These are phyloP conservation scores for Phellopilus nigrolimitatus DNA, from an alignment of 1,284 basidiomycete species.

Conservation along the genomic window DNA sequence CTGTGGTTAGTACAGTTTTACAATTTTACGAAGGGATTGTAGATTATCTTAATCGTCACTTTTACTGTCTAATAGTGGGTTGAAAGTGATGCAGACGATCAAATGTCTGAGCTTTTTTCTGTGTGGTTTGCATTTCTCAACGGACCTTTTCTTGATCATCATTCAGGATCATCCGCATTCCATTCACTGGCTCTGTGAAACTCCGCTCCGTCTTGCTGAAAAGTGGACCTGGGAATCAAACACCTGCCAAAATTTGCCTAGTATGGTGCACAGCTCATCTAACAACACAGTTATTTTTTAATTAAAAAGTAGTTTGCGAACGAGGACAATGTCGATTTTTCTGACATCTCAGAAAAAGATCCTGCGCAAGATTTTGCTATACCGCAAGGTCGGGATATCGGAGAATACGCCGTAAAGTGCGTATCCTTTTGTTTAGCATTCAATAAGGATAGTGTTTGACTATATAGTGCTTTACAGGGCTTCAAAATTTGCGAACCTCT, in stretches of 20 bases:
- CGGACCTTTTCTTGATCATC: slow-evolving; percentile 13
- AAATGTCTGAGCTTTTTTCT: slow-evolving; percentile 44
- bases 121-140: slow-evolving; percentile 11
- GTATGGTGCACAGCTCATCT: slow-evolving; percentile 1
- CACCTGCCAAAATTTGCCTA: slow-evolving; percentile 53
- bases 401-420: slow-evolving; percentile 70
- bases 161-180: slow-evolving; percentile 67
- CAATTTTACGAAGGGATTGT: not conserved
- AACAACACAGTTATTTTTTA: slow-evolving; percentile 9
- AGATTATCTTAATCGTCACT: slow-evolving; percentile 11
- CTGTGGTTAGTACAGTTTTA: slow-evolving; percentile 39
- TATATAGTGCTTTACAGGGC: slow-evolving; percentile 44
- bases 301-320: slow-evolving; percentile 57
- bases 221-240: slow-evolving; percentile 66
- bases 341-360: slow-evolving; percentile 54
- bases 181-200: slow-evolving; percentile 77
- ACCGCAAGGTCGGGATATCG: slow-evolving; percentile 62
- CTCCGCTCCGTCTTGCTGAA: slow-evolving; percentile 71
- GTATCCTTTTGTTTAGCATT: slow-evolving; percentile 1
- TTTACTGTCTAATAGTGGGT: slow-evolving; percentile 49
- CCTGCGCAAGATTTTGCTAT: slow-evolving; percentile 68
- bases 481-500: slow-evolving; percentile 72
- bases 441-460: not conserved
- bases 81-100: slow-evolving; percentile 80
- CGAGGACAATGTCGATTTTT: slow-evolving; percentile 67